These are phyloP conservation scores for Salix brachista DNA, from an alignment of 345 rosid genomes.

Conservation along the genomic window DNA sequence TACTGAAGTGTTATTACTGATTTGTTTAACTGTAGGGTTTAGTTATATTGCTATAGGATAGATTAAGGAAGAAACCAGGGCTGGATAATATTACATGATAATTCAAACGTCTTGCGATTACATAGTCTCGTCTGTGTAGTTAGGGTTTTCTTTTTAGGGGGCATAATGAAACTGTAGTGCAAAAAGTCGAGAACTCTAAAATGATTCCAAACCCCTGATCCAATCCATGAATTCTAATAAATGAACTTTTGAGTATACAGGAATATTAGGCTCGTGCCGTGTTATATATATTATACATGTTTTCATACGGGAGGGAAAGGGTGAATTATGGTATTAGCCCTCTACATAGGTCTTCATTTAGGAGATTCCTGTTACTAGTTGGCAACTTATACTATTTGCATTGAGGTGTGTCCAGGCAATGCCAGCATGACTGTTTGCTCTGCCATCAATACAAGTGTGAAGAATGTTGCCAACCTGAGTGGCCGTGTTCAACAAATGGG, in stretches of 20 bases:
- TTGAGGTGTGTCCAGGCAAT: slow-evolving; percentile 27
- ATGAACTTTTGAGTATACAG: neutral
- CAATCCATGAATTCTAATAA: neutral
- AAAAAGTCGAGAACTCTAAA: neutral
- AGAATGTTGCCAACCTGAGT: slow-evolving; percentile 44
- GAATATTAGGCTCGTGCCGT: neutral
- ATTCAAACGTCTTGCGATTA: neutral
- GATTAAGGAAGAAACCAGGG: neutral
- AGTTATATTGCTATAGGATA: neutral
- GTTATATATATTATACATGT: neutral
- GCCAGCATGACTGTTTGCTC: slow-evolving; percentile 51
- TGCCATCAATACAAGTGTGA: slow-evolving; percentile 49
- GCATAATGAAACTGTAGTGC: neutral
- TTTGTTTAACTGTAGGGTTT: neutral
- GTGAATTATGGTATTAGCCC: neutral
- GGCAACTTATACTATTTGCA: slow-evolving; percentile 3
- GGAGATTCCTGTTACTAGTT: neutral
- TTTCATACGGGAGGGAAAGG: neutral
- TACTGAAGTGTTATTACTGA: neutral
- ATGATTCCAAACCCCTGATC: neutral
- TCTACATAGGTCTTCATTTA: neutral
- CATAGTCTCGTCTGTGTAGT: neutral
- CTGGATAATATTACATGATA: neutral
- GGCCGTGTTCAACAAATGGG: slow-evolving; percentile 34
- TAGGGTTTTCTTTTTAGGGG: neutral